Evolutionary conservation across 2,329 filamentous ascomycete genomes (phyloP).

Genomic region (Lecanicillium sp.): DNA sequence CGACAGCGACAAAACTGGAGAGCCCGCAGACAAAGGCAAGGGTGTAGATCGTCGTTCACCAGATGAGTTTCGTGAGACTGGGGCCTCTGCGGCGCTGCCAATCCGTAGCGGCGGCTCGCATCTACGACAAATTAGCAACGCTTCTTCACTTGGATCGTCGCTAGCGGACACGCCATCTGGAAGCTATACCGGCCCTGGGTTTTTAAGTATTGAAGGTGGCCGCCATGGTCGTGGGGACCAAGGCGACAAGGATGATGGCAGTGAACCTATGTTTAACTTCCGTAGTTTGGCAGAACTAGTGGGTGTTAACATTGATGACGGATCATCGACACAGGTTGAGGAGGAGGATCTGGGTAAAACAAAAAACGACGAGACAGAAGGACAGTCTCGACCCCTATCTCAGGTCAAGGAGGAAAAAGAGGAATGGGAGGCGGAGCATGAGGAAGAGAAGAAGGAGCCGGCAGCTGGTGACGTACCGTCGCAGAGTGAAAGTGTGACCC

Average conservation of each 20-base stretch:
- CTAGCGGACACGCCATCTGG: conserved; percentile 57
- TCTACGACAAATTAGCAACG: conserved; percentile 76
- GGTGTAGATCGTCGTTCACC: conserved; percentile 49
- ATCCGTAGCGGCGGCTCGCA: conserved; percentile 58
- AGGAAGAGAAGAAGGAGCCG: conserved; percentile 15
- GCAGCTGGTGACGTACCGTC: background rate
- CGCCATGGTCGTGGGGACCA: conserved; percentile 35
- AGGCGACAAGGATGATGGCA: conserved; percentile 42
- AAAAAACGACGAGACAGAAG: conserved; percentile 14
- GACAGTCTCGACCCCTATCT: conserved; percentile 21
- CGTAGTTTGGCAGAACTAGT: conserved; percentile 80
- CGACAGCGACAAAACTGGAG: conserved; percentile 16
- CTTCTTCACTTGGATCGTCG: conserved; percentile 77
- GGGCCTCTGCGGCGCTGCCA: conserved; percentile 30
- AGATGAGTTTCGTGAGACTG: conserved; percentile 11
- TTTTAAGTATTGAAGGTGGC: conserved; percentile 27
- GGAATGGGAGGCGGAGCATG: conserved; percentile 22
- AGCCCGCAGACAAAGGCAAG: conserved; percentile 55
- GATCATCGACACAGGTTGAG: conserved; percentile 22
- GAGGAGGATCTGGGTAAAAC: conserved; percentile 9
- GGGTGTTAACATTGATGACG: conserved; percentile 51
- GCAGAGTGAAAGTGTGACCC: background rate
- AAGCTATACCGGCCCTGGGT: conserved; percentile 36
- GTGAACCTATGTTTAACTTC: conserved; percentile 88
- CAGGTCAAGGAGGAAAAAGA: conserved; percentile 31